phyloP scores from a whole-genome alignment of 371 early-diverging fungal species.

The Mortierella sp. region DNA sequence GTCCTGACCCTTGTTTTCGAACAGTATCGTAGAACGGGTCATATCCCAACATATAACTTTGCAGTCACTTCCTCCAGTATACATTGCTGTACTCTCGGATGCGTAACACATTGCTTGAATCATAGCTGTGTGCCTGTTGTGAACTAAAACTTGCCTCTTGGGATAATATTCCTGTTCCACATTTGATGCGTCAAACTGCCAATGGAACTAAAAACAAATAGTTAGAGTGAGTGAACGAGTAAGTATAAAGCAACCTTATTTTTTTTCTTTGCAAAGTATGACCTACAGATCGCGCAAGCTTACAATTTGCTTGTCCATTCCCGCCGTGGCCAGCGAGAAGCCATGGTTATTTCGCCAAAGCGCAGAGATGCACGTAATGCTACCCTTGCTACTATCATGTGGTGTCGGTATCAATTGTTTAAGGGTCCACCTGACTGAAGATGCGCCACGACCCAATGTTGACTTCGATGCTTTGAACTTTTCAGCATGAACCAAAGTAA shows the following conservation, averaged over 20 bases:
- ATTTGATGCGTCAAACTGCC: constrained; percentile 30
- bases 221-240: neutral
- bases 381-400: constrained; percentile 35
- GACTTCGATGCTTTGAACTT: constrained; percentile 5
- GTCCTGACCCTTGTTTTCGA: constrained; percentile 30
- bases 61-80: constrained; percentile 44
- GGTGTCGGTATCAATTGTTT: constrained; percentile 26
- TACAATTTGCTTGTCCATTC: constrained; percentile 46
- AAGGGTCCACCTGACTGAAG: constrained; percentile 16
- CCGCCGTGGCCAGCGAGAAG: constrained; percentile 37
- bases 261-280: neutral
- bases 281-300: neutral
- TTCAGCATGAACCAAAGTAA: constrained; percentile 31
- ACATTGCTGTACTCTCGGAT: constrained; percentile 10
- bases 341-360: constrained; percentile 13
- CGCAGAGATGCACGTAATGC: constrained; percentile 33
- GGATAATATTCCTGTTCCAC: constrained; percentile 26
- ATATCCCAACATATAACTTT: constrained; percentile 37
- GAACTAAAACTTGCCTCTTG: constrained; percentile 18
- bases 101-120: constrained; percentile 36
- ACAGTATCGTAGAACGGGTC: constrained; percentile 27
- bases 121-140: constrained; percentile 35
- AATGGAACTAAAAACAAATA: constrained; percentile 18
- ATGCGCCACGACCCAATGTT: neutral
- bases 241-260: neutral